A percentile compares a stretch with the other conserved stretches of the same genome.
Conservation (phyloP, 768 basidiomycete species). For the Scleroderma citrinum region DNA sequence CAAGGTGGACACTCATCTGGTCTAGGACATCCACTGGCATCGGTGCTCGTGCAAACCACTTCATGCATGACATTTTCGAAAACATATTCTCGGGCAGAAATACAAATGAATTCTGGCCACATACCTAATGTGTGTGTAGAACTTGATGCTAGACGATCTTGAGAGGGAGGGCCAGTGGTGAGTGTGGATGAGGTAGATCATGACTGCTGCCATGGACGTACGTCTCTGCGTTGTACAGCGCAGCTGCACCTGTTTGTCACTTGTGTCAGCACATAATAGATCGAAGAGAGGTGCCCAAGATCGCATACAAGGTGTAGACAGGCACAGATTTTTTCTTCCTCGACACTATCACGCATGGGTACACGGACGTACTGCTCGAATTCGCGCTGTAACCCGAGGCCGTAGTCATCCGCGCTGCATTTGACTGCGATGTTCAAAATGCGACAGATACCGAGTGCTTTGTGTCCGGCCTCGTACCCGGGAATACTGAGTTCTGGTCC, state of each 20-base stretch:
- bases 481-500: slow-evolving; percentile 78
- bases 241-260: slow-evolving; percentile 69
- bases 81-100: slow-evolving; percentile 35
- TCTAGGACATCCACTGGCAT: slow-evolving; percentile 87
- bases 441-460: slow-evolving; percentile 71
- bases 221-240: slow-evolving; percentile 79
- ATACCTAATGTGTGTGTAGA: slow-evolving; percentile 94
- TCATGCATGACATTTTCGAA: slow-evolving; percentile 82
- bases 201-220: slow-evolving; percentile 97
- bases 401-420: slow-evolving; percentile 76
- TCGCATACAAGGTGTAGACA: slow-evolving; percentile 81
- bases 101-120: slow-evolving; percentile 50
- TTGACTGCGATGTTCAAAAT: slow-evolving; percentile 91
- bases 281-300: slow-evolving; percentile 59
- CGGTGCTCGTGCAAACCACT: slow-evolving; percentile 81
- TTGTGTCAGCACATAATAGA: slow-evolving; percentile 45
- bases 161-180: slow-evolving; percentile 92
- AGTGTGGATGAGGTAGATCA: slow-evolving; percentile 95
- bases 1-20: not conserved
- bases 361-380: slow-evolving; percentile 86
- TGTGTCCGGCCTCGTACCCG: slow-evolving; percentile 72
- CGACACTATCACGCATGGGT: slow-evolving; percentile 93
- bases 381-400: slow-evolving; percentile 53
- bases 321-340: slow-evolving; percentile 81
- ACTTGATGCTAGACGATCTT: slow-evolving; percentile 68